Conservation (phyloP, 1,284 basidiomycete species). For the Heterobasidion parviporum region DNA sequence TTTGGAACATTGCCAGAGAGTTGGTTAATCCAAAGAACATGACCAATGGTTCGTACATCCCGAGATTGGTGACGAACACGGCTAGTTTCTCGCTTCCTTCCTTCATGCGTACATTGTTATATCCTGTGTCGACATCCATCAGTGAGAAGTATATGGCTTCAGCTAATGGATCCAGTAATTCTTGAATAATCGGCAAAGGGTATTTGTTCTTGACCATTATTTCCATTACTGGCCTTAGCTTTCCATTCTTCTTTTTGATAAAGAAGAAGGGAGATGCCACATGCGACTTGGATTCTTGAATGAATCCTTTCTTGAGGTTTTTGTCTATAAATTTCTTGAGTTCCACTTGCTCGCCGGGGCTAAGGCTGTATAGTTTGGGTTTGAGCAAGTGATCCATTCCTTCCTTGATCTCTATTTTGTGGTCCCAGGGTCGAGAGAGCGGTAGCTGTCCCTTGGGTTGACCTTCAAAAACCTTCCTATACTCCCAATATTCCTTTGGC, state of each 20-base stretch:
- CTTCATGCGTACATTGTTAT: background rate
- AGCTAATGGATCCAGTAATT: conserved; percentile 2
- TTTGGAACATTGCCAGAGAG: background rate
- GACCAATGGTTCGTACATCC: background rate
- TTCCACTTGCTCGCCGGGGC: too few species aligned
- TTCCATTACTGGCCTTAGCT: conserved; percentile 6
- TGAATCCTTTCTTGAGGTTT: background rate
- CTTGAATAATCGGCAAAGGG: conserved; percentile 3
- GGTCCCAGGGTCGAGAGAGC: background rate
- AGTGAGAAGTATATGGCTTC: conserved; percentile 5
- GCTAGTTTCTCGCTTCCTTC: background rate
- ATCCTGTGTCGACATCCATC: conserved; percentile 9
- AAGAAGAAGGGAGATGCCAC: background rate
- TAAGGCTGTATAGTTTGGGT: too few species aligned
- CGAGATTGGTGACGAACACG: background rate
- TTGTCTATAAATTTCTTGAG: too few species aligned
- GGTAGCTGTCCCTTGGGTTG: too few species aligned
- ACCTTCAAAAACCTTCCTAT: too few species aligned
- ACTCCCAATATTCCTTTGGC: too few species aligned
- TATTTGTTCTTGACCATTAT: conserved; percentile 7
- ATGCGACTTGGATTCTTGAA: background rate
- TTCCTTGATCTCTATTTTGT: background rate
- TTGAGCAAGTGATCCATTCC: background rate
- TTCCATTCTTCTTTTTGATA: background rate
- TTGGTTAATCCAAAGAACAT: background rate